Conservation (phyloP, 2,329 filamentous ascomycete species). For the Huntiella bhutanensis region DNA sequence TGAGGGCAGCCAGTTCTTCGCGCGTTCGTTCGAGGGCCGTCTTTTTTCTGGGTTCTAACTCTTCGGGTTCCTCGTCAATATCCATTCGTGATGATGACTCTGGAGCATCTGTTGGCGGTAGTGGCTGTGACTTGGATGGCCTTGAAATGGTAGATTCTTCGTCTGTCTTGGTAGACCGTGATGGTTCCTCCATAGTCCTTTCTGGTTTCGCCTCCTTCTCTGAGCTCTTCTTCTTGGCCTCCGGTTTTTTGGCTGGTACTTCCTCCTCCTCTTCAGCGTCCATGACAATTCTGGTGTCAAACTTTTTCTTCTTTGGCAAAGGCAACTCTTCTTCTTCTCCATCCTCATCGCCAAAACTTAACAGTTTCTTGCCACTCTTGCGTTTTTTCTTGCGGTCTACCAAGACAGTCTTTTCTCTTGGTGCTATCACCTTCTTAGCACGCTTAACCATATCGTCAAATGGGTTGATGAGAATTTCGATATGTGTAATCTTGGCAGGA, state of each 20-base stretch:
- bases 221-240: constrained; percentile 6
- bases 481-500: constrained; percentile 54
- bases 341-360: constrained; percentile 61
- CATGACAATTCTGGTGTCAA: constrained; percentile 56
- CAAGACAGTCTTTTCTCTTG: constrained; percentile 22
- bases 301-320: constrained; percentile 56
- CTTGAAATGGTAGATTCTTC: no score
- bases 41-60: constrained; percentile 12
- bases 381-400: constrained; percentile 43
- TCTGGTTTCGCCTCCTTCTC: neutral
- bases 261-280: constrained; percentile 23
- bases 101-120: neutral
- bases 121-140: no score
- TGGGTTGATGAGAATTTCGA: constrained; percentile 64
- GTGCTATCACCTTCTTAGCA: constrained; percentile 23
- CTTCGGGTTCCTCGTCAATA: constrained; percentile 6
- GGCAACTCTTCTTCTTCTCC: constrained; percentile 40
- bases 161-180: neutral
- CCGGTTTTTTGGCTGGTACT: neutral
- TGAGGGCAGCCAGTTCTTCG: constrained; percentile 61
- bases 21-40: constrained; percentile 49
- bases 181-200: neutral
- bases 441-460: constrained; percentile 66
- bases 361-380: constrained; percentile 49
- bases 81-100: neutral